phyloP scores from a whole-genome alignment of 1,139 yeast species.

The Yamadazyma aaseri region DNA sequence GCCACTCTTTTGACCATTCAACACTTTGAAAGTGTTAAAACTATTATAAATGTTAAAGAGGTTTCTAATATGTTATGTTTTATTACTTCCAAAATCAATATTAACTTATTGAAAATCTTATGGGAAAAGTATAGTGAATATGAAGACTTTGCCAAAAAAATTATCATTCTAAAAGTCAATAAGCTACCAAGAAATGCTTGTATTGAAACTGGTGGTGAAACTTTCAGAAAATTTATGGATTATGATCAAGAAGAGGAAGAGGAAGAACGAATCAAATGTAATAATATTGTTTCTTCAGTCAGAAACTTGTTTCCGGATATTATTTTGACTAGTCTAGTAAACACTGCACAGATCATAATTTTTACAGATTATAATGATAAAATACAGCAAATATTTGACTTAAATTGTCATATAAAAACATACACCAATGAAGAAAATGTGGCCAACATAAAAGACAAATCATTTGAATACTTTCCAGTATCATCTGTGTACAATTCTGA shows the following conservation, averaged over 20 bases:
- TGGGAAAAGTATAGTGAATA: conserved; percentile 39
- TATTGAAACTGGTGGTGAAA: conserved; percentile 77
- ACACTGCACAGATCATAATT: conserved; percentile 7
- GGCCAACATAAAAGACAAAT: background rate
- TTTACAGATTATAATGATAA: conserved; percentile 10
- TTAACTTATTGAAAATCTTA: conserved; percentile 26
- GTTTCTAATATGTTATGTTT: conserved; percentile 57
- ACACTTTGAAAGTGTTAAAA: conserved; percentile 65
- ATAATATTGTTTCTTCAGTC: conserved; percentile 4
- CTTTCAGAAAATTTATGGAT: conserved; percentile 37
- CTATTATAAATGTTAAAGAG: conserved; percentile 45
- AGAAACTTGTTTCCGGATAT: conserved; percentile 4
- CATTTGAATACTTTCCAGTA: conserved; percentile 30
- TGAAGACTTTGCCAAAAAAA: conserved; percentile 16
- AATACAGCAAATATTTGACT: conserved; percentile 12
- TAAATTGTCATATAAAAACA: conserved; percentile 7
- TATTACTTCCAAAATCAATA: conserved; percentile 33
- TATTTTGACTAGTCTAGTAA: conserved; percentile 5
- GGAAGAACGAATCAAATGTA: conserved; percentile 22
- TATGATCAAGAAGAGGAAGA: conserved; percentile 45
- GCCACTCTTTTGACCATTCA: conserved; percentile 58
- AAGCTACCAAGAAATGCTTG: conserved; percentile 67
- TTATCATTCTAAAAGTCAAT: conserved; percentile 58
- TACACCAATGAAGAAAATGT: conserved; percentile 8
- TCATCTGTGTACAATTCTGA: conserved; percentile 18